These are phyloP conservation scores for Piper longum DNA, from an alignment of 164 flowering plant genomes.

Conservation along the genomic window DNA sequence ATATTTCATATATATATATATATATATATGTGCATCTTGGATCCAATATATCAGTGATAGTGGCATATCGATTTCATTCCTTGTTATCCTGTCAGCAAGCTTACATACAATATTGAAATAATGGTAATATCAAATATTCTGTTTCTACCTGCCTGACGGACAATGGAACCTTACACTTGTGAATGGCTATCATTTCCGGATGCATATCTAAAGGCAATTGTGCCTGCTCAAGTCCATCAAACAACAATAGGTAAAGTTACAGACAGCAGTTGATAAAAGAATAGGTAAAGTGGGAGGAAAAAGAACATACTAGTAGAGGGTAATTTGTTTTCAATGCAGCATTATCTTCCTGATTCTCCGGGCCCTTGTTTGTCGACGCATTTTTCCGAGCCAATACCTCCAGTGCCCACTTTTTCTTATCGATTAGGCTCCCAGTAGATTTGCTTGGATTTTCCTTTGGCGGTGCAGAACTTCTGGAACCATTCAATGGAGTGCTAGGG, in stretches of 20 bases:
- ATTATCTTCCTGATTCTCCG: constrained; percentile 35
- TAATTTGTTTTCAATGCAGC: constrained; percentile 46
- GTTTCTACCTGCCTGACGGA: constrained; percentile 70
- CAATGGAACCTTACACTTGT: constrained; percentile 58
- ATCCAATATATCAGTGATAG: too few relatives aligned
- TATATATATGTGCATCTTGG: too few relatives aligned
- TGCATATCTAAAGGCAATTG: constrained; percentile 83
- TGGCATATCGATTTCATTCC: too few relatives aligned
- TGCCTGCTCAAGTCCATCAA: constrained; percentile 41
- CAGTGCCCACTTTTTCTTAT: constrained; percentile 89
- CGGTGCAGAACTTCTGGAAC: constrained; percentile 9
- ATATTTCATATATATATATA: too few relatives aligned
- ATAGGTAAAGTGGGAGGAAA: neutral
- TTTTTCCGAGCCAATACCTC: constrained; percentile 86
- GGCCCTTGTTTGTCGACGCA: constrained; percentile 20
- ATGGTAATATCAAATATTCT: neutral
- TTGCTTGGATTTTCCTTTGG: constrained; percentile 27
- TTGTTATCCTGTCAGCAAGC: too few relatives aligned
- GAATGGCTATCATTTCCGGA: constrained; percentile 46
- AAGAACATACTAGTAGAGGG: constrained; percentile 55
- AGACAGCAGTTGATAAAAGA: neutral
- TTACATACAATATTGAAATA: neutral
- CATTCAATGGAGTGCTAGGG: neutral
- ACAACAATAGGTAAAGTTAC: neutral
- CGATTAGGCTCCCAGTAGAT: constrained; percentile 35